phyloP scores from a whole-genome alignment of 805 yeast genomes.

The Starmerella kuoi region DNA sequence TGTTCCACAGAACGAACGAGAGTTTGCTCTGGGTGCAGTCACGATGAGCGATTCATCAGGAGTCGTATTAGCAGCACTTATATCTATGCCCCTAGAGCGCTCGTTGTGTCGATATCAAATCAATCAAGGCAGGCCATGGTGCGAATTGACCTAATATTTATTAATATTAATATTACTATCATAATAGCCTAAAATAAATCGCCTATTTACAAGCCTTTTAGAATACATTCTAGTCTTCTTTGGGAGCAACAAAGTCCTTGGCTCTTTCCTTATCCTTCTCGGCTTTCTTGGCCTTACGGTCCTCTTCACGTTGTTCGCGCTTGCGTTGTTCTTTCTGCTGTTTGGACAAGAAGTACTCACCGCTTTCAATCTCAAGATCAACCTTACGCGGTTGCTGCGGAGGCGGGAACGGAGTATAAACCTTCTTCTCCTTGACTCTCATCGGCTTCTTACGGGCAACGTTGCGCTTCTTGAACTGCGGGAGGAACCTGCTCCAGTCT shows the following conservation, averaged over 20 bases:
- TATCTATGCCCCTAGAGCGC: slow-evolving; percentile 67
- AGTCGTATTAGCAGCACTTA: slow-evolving; percentile 63
- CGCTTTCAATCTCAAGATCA: slow-evolving; percentile 93
- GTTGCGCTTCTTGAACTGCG: slow-evolving; percentile 90
- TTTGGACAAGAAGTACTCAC: slow-evolving; percentile 91
- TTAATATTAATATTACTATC: neutral
- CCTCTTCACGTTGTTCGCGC: slow-evolving; percentile 62
- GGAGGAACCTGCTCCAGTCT: slow-evolving; percentile 93
- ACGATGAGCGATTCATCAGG: slow-evolving; percentile 80
- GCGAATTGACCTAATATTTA: slow-evolving; percentile 28
- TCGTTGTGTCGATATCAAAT: slow-evolving; percentile 61
- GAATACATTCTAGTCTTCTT: slow-evolving; percentile 40
- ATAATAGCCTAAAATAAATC: neutral
- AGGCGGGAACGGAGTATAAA: slow-evolving; percentile 98
- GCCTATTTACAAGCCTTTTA: neutral
- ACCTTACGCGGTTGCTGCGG: slow-evolving; percentile 92
- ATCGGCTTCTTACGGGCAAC: slow-evolving; percentile 86
- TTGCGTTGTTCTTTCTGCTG: slow-evolving; percentile 63
- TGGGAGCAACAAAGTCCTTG: slow-evolving; percentile 76
- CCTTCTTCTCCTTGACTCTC: slow-evolving; percentile 54
- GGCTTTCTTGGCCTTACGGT: slow-evolving; percentile 59
- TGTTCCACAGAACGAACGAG: slow-evolving; percentile 41
- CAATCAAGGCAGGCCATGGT: slow-evolving; percentile 66
- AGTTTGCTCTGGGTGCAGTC: slow-evolving; percentile 72
- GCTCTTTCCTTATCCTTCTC: slow-evolving; percentile 57